Conservation (phyloP, 2,329 filamentous ascomycete species). For the Penicillium aurantiogriseum region DNA sequence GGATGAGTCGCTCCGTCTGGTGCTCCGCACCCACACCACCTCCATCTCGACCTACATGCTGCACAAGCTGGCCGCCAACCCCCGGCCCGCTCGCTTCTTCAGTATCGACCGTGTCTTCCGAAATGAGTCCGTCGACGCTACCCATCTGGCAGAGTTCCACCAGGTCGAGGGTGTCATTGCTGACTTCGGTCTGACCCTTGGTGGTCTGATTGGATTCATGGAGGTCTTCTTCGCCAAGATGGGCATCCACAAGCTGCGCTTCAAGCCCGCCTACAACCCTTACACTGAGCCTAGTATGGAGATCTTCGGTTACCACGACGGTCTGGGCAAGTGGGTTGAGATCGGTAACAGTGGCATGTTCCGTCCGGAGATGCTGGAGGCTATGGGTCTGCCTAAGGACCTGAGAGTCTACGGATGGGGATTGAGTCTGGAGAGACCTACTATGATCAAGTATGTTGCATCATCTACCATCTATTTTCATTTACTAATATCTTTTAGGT, state of each 20-base stretch:
- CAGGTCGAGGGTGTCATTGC: conserved; percentile 98
- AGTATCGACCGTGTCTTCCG: conserved; percentile 98
- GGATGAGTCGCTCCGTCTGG: conserved; percentile 80
- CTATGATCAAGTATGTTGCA: conserved; percentile 84
- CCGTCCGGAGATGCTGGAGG: conserved; percentile 92
- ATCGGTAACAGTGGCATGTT: conserved; percentile 99
- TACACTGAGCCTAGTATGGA: conserved; percentile 98
- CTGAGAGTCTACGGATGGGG: conserved; percentile 95
- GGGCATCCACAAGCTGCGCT: conserved; percentile 81
- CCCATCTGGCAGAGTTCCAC: conserved; percentile 96
- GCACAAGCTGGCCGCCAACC: conserved; percentile 79
- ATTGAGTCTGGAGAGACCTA: conserved; percentile 85
- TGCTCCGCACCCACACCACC: conserved; percentile 94
- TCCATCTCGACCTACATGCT: conserved; percentile 88
- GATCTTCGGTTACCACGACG: conserved; percentile 93
- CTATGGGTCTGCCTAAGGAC: conserved; percentile 89
- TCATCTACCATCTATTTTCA: background rate
- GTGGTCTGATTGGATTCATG: conserved; percentile 91
- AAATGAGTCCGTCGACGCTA: conserved; percentile 96
- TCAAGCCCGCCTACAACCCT: conserved; percentile 96
- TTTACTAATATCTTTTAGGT: conserved; percentile 39
- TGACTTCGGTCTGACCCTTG: conserved; percentile 88
- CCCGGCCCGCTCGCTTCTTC: conserved; percentile 90
- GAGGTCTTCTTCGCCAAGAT: conserved; percentile 95
- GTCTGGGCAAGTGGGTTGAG: conserved; percentile 86